Evolutionary conservation across 2,329 filamentous ascomycete species (phyloP), one percentile per base, ranked within the genome.

Genomic region (Alternaria novae-zelandiae): DNA sequence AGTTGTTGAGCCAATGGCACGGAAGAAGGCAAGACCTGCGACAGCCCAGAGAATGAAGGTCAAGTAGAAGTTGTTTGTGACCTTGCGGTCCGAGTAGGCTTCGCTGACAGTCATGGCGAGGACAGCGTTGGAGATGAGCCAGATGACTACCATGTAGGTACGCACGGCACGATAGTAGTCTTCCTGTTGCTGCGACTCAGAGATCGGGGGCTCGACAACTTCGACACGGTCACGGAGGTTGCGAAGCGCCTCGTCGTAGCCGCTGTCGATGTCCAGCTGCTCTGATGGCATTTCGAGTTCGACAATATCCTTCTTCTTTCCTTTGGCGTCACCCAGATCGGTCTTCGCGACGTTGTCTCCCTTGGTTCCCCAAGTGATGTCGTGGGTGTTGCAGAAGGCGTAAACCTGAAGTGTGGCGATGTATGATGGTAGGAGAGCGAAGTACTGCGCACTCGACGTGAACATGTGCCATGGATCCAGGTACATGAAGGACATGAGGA

Each of bases 391-490:
- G 85, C 96, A 98, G 82, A 99, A 99, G 46, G 96, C 96, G 82
- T 99, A 99, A 20, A 98, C 94, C 81, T 99, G 96, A 3, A 99
- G 86, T 0, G 93, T 98, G 84, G 96, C 98, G 81, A 99, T 97
- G 83, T 98, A 99, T 43, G 87, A 90, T 0, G 96, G 96, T 36
- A 99, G 86, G 25, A 99, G 89, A 50, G 94, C 87, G 79, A 99
- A 97, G 84, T 99, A 99, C 79, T 97, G 94, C 0, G 86, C 88
- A 0, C 92, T 90, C 0, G 91, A 95, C 12, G 96, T 99, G 82
- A 99, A 91, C 92, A 99, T 96, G 84, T 99, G 96, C 96, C 96
- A 99, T 0, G 96, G 96, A 72, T 99, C 96, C 50, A 99, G 88
- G 82, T 99, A 99, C 64, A 99, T 83, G 83, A 99, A 93, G 23